Conservation (phyloP, 192 early-diverging fungal genomes). For the Backusella macrospora region DNA sequence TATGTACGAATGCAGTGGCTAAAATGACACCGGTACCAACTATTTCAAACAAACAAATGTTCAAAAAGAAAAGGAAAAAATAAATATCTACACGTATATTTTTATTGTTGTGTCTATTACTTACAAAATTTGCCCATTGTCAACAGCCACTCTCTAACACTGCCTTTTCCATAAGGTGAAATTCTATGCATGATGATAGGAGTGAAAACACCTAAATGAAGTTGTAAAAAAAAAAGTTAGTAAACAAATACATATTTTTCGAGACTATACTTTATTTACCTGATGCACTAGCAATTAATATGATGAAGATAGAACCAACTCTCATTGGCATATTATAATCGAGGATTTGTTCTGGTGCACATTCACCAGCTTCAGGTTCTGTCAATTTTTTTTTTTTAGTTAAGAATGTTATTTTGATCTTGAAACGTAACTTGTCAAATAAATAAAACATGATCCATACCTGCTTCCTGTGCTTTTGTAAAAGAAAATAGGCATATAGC, state of each 20-base stretch:
- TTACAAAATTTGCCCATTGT: conserved; percentile 44
- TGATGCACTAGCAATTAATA: conserved; percentile 27
- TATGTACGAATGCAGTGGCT: conserved; percentile 79
- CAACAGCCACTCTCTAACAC: conserved; percentile 26
- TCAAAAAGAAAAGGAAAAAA: background rate
- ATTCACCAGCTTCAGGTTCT: conserved; percentile 7
- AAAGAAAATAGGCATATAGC: conserved; percentile 3
- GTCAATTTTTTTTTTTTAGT: background rate
- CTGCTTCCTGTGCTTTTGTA: background rate
- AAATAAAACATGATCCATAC: background rate
- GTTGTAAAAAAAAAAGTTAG: background rate
- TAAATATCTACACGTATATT: background rate
- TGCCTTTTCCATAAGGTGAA: conserved; percentile 25
- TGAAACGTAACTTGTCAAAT: background rate
- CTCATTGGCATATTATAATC: conserved; percentile 36
- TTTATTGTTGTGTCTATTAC: background rate
- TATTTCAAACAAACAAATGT: background rate
- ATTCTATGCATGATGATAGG: conserved; percentile 33
- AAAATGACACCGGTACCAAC: conserved; percentile 68
- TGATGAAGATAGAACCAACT: conserved; percentile 40
- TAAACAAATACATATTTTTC: background rate
- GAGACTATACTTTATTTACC: conserved; percentile 22
- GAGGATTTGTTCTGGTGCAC: background rate
- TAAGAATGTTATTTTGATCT: background rate
- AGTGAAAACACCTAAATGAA: conserved; percentile 33